phyloP scores from a whole-genome alignment of 768 basidiomycete species.

The Amanita rimosa region DNA sequence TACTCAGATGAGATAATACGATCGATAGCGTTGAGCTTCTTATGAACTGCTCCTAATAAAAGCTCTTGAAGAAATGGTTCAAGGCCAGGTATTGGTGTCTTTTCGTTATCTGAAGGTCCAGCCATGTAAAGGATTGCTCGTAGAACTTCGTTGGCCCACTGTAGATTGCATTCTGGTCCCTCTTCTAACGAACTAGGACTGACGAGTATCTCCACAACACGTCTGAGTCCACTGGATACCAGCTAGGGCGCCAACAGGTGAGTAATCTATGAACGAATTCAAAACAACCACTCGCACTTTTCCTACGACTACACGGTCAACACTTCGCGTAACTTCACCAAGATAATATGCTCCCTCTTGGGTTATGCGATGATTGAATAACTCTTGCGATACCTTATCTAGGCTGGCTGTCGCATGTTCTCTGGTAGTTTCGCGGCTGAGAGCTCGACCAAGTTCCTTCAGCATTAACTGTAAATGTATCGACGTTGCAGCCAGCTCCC shows the following conservation, averaged over 20 bases:
- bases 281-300: slow-evolving; percentile 34
- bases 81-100: slow-evolving; percentile 32
- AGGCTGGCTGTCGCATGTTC: slow-evolving; percentile 49
- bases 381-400: slow-evolving; percentile 51
- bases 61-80: slow-evolving; percentile 46
- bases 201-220: slow-evolving; percentile 45
- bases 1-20: not conserved
- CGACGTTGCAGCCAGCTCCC: slow-evolving; percentile 74
- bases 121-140: slow-evolving; percentile 60
- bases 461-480: slow-evolving; percentile 70
- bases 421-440: slow-evolving; percentile 44
- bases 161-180: slow-evolving; percentile 28
- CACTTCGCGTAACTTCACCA: slow-evolving; percentile 70
- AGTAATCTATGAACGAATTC: not conserved
- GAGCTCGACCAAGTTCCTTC: slow-evolving; percentile 59
- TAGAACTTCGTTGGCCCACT: slow-evolving; percentile 54
- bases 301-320: slow-evolving; percentile 50
- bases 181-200: slow-evolving; percentile 18
- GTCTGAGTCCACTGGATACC: slow-evolving; percentile 61
- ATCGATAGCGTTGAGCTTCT: slow-evolving; percentile 30
- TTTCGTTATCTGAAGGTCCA: slow-evolving; percentile 45
- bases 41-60: slow-evolving; percentile 38
- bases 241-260: slow-evolving; percentile 32
- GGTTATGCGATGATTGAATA: slow-evolving; percentile 66
- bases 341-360: slow-evolving; percentile 76